A percentile compares a stretch with the other conserved stretches of the same genome.
phyloP scores from a whole-genome alignment of 2,329 filamentous ascomycete species.

The Ophiostoma ulmi region DNA sequence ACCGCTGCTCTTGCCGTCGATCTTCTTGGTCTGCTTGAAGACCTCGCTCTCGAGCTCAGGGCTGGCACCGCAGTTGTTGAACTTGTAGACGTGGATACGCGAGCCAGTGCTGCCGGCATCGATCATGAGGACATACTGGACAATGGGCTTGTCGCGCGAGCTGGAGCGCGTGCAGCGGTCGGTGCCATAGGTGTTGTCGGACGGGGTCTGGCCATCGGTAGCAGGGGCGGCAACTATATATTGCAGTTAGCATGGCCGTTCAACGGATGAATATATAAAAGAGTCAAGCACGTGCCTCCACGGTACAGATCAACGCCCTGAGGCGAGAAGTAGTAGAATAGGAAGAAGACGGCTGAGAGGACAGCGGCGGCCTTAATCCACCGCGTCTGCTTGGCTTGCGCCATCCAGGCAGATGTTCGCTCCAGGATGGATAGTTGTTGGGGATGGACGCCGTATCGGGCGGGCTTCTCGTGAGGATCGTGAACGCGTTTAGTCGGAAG shows the following conservation, averaged over 20 bases:
- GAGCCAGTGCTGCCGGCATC: slow-evolving; percentile 97
- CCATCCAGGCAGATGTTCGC: slow-evolving; percentile 54
- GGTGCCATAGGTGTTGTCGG: slow-evolving; percentile 60
- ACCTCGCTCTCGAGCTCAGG: slow-evolving; percentile 89
- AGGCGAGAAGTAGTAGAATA: slow-evolving; percentile 61
- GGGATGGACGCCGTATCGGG: slow-evolving; percentile 50
- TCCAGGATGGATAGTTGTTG: slow-evolving; percentile 46
- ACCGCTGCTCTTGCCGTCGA: slow-evolving; percentile 58
- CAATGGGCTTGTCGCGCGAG: slow-evolving; percentile 83
- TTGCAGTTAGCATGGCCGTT: background rate
- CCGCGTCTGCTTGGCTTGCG: slow-evolving; percentile 60
- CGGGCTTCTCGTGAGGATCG: slow-evolving; percentile 62
- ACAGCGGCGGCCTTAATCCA: slow-evolving; percentile 62
- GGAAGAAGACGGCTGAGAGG: slow-evolving; percentile 53
- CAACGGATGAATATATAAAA: background rate
- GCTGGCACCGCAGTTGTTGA: slow-evolving; percentile 97
- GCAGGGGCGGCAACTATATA: slow-evolving; percentile 6
- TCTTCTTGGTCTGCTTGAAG: slow-evolving; percentile 90
- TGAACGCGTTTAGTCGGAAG: slow-evolving; percentile 54
- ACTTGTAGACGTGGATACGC: slow-evolving; percentile 96
- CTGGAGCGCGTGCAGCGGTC: slow-evolving; percentile 75
- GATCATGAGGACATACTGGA: slow-evolving; percentile 98
- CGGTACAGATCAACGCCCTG: slow-evolving; percentile 52
- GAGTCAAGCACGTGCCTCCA: slow-evolving; percentile 36
- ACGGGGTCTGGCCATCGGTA: slow-evolving; percentile 47